Base-by-base conservation (phyloP, 192 early-diverging fungal species). In the Mortierella claussenii region DNA sequence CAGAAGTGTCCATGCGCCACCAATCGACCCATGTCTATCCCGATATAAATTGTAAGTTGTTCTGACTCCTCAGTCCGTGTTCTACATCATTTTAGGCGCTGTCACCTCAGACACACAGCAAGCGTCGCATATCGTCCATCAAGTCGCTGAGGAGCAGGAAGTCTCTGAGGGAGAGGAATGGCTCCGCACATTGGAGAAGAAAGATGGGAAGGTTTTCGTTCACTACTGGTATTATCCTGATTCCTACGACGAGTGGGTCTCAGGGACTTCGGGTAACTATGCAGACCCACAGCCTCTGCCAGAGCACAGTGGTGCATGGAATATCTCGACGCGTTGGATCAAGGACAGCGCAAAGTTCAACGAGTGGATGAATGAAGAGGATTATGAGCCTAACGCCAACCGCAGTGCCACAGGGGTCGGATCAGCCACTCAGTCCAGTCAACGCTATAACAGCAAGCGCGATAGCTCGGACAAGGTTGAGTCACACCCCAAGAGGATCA, bases 301-400 rank as follows among this genome's bases (percentile, higher is more conserved):
- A 2, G 76, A 84, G 27, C 91, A 88, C 53, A 63, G 36, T n/a
- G 92, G 92, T 0, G 73, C 87, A 0, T 93, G 91, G 92, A 81
- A 82, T 53, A 79, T 95, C 7, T 82, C 83, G 15, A 67, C 55
- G 20, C 86, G 88, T 28, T 96, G 93, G 93, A 52, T 96, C 32
- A 81, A 84, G 26, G 94, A 95, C 65, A 93, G 91, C 68, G 54
- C 55, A 24, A 76, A 76, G 26, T 92, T 86, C 61, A 89, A 90
- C 71, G 93, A 96, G 67, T 90, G 92, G 89, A 88, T 88, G 81
- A 93, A 90, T 63, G 93, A 93, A 57, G 92, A 94, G 60, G 94
- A 96, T 69, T 96, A 95, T 65, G 91, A 92, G 3, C 23, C 34
- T 11, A 44, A 60, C 18, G n/a, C 34, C 15, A 18, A 69, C 30